These are phyloP conservation scores for Lasiosphaeria ovina DNA, from an alignment of 495 filamentous ascomycete genomes.

Conservation along the genomic window DNA sequence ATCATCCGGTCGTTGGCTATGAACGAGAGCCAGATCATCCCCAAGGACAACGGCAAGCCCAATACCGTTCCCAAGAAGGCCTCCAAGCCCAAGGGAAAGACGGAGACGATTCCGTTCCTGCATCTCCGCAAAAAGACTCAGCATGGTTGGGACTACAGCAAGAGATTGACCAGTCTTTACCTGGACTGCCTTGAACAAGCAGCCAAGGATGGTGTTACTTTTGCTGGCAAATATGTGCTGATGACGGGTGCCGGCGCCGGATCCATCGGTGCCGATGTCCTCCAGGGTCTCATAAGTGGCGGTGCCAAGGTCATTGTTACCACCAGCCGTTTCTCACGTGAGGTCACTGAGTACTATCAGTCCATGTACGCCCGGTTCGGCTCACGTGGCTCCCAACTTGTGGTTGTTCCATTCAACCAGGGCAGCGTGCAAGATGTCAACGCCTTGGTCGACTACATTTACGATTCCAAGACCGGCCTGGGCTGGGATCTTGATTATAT, in stretches of 20 bases:
- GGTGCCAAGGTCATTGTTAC: slow-evolving; percentile 95
- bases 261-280: slow-evolving; percentile 97
- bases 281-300: slow-evolving; percentile 94
- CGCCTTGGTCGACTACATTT: slow-evolving; percentile 90
- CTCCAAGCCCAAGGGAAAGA: slow-evolving; percentile 77
- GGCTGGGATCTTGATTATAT: slow-evolving; percentile 98
- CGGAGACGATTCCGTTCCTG: slow-evolving; percentile 96
- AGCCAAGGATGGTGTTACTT: slow-evolving; percentile 81
- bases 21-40: slow-evolving; percentile 97
- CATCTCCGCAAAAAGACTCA: slow-evolving; percentile 93
- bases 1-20: slow-evolving; percentile 89
- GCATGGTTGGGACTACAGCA: slow-evolving; percentile 98
- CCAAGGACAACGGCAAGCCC: slow-evolving; percentile 65
- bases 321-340: slow-evolving; percentile 91
- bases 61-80: slow-evolving; percentile 63
- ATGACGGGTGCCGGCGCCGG: slow-evolving; percentile 99
- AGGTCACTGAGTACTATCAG: slow-evolving; percentile 99
- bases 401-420: slow-evolving; percentile 98
- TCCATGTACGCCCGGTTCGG: slow-evolving; percentile 95
- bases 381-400: slow-evolving; percentile 89
- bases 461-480: slow-evolving; percentile 92
- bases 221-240: slow-evolving; percentile 91
- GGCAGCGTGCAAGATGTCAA: slow-evolving; percentile 97
- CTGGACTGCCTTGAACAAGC: slow-evolving; percentile 87
- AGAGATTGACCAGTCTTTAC: slow-evolving; percentile 90